Evolutionary conservation across 176 grass and related monocot genomes (phyloP), one percentile per base, ranked within the genome.

Genomic region (Aegilops tauschii): DNA sequence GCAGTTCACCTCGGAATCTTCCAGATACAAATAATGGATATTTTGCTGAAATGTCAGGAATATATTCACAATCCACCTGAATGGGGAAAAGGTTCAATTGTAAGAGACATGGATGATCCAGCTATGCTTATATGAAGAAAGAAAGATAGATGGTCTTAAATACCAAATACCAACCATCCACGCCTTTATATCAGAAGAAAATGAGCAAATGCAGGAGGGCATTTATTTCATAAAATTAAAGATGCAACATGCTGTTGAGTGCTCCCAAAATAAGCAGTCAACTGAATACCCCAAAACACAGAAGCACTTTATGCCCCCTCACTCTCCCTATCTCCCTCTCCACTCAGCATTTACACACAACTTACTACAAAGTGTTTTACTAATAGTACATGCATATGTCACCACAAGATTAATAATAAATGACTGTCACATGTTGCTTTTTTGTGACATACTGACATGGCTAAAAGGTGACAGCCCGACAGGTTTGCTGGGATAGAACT

Each of bases 1-100:
- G 90, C 82, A 96, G 89, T 67, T 99, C 92, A 75, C 97, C 97
- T 87, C 88, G 74, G 73, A 87, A 96, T 91, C 97, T 96, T 80
- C 97, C 97, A 93, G 91, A 99, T 63, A 96, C 65, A 89, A 87
- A 94, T 34, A 91, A 77, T 73, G 94, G 90, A 74, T 65, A 93
- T 76, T 89, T 84, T 86, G 82, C 84, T 80, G 94, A 99, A 77
- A 99, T 65, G 66, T 96, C 97, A 75, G 90, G 92, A 91, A 99
- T 85, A 89, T 93, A 87, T 50, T 87, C 83, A 84, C 90, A 88
- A 83, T 93, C 93, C 80, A 96, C 84, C 97, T 98, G 87, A 88
- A 82, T 90, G 8, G 25, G 81, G 85, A 59, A 79, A n/a, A 76
- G 59, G 12, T 13, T 76, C 20, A 1, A 45, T 32, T 80, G 6